Conservation (phyloP, 306 rosid species). For the Psophocarpus tetragonolobus region DNA sequence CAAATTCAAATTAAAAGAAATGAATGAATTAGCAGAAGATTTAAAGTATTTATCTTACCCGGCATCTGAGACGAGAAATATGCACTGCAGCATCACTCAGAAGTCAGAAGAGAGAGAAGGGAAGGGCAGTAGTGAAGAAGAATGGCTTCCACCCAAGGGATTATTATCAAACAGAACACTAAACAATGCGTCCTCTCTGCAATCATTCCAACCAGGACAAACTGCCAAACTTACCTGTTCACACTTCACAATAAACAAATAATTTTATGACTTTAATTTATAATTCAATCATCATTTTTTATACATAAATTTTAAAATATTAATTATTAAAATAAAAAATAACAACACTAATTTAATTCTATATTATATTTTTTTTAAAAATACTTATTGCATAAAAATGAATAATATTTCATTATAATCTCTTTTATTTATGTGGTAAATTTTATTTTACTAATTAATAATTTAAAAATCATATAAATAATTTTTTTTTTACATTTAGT, state of each 20-base stretch:
- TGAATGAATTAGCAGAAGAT: too few species aligned
- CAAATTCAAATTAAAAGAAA: neutral
- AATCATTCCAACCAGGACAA: neutral
- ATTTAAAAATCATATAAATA: too few species aligned
- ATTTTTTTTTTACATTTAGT: too few species aligned
- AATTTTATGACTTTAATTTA: neutral
- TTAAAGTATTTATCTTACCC: conserved; percentile 61
- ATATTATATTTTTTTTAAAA: too few species aligned
- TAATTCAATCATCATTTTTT: too few species aligned
- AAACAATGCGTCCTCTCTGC: neutral
- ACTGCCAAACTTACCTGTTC: neutral
- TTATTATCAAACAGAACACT: neutral
- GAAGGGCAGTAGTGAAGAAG: neutral
- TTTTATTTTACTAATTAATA: too few species aligned
- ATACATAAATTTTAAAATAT: too few species aligned
- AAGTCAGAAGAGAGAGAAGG: conserved; percentile 1
- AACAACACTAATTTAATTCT: too few species aligned
- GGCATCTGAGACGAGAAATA: conserved; percentile 88
- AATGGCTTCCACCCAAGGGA: neutral
- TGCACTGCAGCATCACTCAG: conserved; percentile 80
- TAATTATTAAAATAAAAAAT: too few species aligned
- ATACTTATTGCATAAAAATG: too few species aligned
- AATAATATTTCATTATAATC: too few species aligned
- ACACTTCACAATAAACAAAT: neutral
- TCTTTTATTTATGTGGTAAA: too few species aligned